Evolutionary conservation across 2,329 filamentous ascomycete genomes (phyloP).

Genomic region (Peltaster fructicola): DNA sequence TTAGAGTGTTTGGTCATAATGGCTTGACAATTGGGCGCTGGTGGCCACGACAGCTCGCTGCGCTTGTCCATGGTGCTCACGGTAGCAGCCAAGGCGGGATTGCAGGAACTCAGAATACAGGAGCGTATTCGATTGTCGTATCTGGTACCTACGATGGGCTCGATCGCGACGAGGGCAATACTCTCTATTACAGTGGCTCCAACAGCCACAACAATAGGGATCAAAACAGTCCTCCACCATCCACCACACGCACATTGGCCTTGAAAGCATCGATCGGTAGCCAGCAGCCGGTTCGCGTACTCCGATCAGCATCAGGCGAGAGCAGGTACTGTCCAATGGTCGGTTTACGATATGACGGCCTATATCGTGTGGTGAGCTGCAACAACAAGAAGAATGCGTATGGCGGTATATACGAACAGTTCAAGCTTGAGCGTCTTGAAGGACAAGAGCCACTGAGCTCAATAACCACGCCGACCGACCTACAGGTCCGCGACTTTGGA

Average conservation of each 20-base stretch:
- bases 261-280: conserved; percentile 7
- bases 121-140: conserved; percentile 12
- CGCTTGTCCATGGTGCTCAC: conserved; percentile 12
- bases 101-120: conserved; percentile 5
- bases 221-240: conserved; percentile 6
- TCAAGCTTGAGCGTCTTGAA: conserved; percentile 8
- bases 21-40: conserved; percentile 10
- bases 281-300: conserved; percentile 8
- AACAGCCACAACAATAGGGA: conserved; percentile 10
- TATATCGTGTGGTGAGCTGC: conserved; percentile 9
- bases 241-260: conserved; percentile 7
- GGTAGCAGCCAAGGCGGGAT: conserved; percentile 11
- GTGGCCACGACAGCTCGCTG: conserved; percentile 10
- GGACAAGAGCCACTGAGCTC: conserved; percentile 5
- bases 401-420: conserved; percentile 14
- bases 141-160: conserved; percentile 11
- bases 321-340: conserved; percentile 6
- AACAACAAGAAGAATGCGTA: conserved; percentile 7
- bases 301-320: conserved; percentile 7
- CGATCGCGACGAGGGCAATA: conserved; percentile 10
- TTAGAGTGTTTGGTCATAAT: conserved; percentile 12
- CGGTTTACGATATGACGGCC: conserved; percentile 12
- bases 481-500: conserved; percentile 8
- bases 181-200: conserved; percentile 12
- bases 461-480: conserved; percentile 6